Base-by-base conservation (phyloP, 2,329 filamentous ascomycete species). In the Talaromyces sp. region DNA sequence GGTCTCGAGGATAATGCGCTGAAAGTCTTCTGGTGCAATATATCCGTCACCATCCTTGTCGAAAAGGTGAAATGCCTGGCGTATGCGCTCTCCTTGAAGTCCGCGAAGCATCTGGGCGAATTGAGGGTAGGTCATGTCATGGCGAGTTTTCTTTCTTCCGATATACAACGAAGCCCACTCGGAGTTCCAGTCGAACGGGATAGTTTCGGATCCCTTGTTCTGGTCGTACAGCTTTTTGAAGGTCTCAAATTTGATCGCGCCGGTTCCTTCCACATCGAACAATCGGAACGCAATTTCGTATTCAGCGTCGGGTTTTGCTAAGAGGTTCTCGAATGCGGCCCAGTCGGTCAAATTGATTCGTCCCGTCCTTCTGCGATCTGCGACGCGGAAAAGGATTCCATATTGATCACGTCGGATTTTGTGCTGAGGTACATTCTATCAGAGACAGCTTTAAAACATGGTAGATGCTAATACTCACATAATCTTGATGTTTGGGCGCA, bases 221-320 rank as follows among this genome's bases (percentile, higher is more conserved):
- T 89, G 83, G 80, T 94, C 90, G 80, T 96, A 97, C 66, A 94
- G 82, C 66, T 87, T 85, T 74, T 92, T 88, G 80, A 99, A 93
- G 72, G 93, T 88, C 45, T 96, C 90, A 75, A 94, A 97, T 77
- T 93, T 94, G 74, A 99, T 92, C 58, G 86, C 86, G 67, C 95
- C 95, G 22, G 88, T 90, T 67, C 91, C 87, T 61, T 94, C 89
- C 72, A 92, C 85, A 75, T 98, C 94, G 80, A 99, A 99, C 63
- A 99, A 86, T 72, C 95, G 91, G 82, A 98, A 99, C 17, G 95
- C 94, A 72, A 99, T 97, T 79, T 98, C 93, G 81, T 99, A 99
- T 82, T 99, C 95, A 77, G 95, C 95, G 75, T 98, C 95, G 68
- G 95, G 91, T 81, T 97, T 98, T 71, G 86, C 85, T 66, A 99